Evolutionary conservation across 1,284 basidiomycete species (phyloP), one percentile per base, ranked within the genome.

Genomic region (Ustilago nuda): DNA sequence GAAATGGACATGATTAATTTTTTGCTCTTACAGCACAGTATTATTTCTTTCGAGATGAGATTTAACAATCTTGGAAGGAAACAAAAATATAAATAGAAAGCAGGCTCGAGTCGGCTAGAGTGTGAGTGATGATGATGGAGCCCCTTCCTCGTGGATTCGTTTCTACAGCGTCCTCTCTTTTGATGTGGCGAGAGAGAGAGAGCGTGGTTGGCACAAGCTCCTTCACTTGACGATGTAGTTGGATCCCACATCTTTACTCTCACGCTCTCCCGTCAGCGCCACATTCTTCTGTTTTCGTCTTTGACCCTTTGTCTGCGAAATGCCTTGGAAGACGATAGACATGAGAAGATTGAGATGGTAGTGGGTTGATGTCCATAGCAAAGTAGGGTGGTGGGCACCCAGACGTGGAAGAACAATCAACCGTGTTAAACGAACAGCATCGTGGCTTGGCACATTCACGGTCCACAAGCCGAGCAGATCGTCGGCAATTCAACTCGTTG

Each of bases 61-160:
- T 41, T 41, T 12, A 41, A 19, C n/a, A 7, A 45, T 19, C 11
- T 45, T 45, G 6, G 43, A 45, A 23, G 19, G n/a, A 15, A 45
- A 45, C 43, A 15, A 45, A 23, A 9, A n/a, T n/a, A n/a, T n/a
- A n/a, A n/a, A n/a, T n/a, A n/a, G n/a, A 11, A 43, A n/a, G 13
- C 43, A 45, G 43, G 48, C 30, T 50, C n/a, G 27, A 30, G 48
- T 5, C 8, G 23, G 45, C n/a, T 15, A 17, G 37, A 39, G 15
- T 9, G 15, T 17, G 4, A 11, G 37, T 39, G 45, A 30, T 48
- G 45, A 19, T 48, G 45, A 15, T 30, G 48, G 48, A 50, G 48
- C 48, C 48, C 30, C 48, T 50, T 50, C 12, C 48, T 32, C 48
- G 30, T 50, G 48, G 32, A 50, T 50, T 30, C 45, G 11, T 30